These are phyloP conservation scores for Dalbergia oliveri DNA, from an alignment of 306 rosid species.

Conservation along the genomic window DNA sequence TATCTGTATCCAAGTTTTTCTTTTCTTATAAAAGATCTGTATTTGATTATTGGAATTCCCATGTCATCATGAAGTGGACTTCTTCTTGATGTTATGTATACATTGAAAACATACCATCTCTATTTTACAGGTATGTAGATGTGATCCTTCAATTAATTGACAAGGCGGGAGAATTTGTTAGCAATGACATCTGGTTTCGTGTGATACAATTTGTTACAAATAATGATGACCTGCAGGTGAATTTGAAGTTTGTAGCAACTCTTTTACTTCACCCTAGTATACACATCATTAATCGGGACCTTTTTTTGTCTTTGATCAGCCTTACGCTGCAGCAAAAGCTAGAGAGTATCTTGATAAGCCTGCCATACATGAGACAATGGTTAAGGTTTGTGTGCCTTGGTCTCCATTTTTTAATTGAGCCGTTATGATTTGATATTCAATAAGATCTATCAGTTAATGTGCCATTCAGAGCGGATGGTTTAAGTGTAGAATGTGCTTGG, in stretches of 20 bases:
- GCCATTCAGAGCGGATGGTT: background rate
- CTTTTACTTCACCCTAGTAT: slow-evolving; percentile 44
- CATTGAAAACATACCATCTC: slow-evolving; percentile 38
- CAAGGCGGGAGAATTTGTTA: slow-evolving; percentile 99
- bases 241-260: slow-evolving; percentile 42
- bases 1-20: background rate
- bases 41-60: background rate
- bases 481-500: too few relatives aligned
- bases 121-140: slow-evolving; percentile 84
- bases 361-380: slow-evolving; percentile 99
- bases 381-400: slow-evolving; percentile 74
- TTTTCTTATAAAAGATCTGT: background rate
- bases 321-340: slow-evolving; percentile 96
- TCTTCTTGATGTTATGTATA: background rate
- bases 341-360: slow-evolving; percentile 98
- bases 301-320: slow-evolving; percentile 68
- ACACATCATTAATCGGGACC: slow-evolving; percentile 49
- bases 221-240: slow-evolving; percentile 98
- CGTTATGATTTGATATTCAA: background rate
- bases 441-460: background rate
- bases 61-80: slow-evolving; percentile 19
- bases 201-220: slow-evolving; percentile 99
- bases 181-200: slow-evolving; percentile 99
- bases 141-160: slow-evolving; percentile 99
- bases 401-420: background rate